Percentiles rank a stretch among this genome's conserved stretches.
These are phyloP conservation scores for Drosera spatulata DNA, from an alignment of 179 eudicot species.

Conservation along the genomic window DNA sequence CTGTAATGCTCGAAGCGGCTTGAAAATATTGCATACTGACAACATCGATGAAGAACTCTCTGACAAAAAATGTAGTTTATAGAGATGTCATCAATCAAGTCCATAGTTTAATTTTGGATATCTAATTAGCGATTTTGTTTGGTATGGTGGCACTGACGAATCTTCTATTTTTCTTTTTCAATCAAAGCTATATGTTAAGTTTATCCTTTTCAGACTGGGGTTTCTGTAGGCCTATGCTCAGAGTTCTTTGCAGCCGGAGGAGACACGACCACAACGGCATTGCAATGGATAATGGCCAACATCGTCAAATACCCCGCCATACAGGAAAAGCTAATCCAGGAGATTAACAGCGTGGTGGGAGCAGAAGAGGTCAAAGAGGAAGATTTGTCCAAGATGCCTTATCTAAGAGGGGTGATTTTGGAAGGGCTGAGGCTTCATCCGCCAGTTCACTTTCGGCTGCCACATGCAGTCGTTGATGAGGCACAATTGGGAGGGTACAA, in stretches of 20 bases:
- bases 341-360: conserved; percentile 1
- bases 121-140: too few species aligned
- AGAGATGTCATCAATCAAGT: too few species aligned
- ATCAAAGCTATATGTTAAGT: too few species aligned
- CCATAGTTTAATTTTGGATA: too few species aligned
- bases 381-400: not conserved
- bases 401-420: conserved; percentile 9
- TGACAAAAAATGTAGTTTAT: too few species aligned
- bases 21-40: too few species aligned
- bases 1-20: too few species aligned
- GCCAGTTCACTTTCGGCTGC: conserved; percentile 12
- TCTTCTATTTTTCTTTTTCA: too few species aligned
- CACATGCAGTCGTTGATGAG: conserved; percentile 7
- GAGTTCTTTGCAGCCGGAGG: conserved; percentile 9
- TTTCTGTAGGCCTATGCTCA: conserved; percentile 4
- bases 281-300: conserved; percentile 14
- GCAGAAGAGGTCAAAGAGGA: conserved; percentile 3
- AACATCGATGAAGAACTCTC: too few species aligned
- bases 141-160: too few species aligned
- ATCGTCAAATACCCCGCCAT: not conserved
- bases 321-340: conserved; percentile 3
- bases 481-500: conserved; percentile 6
- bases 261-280: conserved; percentile 10
- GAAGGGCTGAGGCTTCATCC: conserved; percentile 12
- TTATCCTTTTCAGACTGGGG: too few species aligned